Evolutionary conservation across 352 stramenopile genomes (phyloP).

Genomic region (Pythium vanterpoolii): DNA sequence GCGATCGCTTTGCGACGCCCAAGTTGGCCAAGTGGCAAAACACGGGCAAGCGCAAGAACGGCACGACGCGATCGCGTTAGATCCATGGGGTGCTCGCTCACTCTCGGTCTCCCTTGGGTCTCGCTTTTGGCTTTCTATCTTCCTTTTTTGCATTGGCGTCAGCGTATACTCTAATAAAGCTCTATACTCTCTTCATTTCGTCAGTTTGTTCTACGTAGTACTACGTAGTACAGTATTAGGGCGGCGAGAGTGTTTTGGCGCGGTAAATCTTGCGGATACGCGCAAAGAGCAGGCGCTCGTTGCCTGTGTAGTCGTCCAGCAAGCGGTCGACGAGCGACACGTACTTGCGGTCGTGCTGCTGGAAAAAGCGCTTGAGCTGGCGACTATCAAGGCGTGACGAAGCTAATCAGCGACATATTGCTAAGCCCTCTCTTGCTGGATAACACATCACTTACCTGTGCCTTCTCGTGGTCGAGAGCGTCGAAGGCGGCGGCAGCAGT

Average conservation of each 20-base stretch:
- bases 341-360: constrained; percentile 42
- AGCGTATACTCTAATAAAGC: constrained; percentile 31
- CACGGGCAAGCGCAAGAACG: constrained; percentile 83
- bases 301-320: constrained; percentile 48
- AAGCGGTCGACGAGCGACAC: constrained; percentile 34
- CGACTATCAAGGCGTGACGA: too few species aligned
- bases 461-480: constrained; percentile 26
- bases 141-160: constrained; percentile 23
- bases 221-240: neutral
- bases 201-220: neutral
- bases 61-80: constrained; percentile 78
- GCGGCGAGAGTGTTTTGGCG: neutral
- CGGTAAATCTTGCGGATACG: constrained; percentile 44
- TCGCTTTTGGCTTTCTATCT: constrained; percentile 1
- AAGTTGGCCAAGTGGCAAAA: constrained; percentile 90
- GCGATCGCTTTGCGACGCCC: constrained; percentile 70
- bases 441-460: constrained; percentile 28
- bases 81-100: neutral
- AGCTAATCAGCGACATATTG: too few species aligned
- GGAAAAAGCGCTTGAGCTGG: constrained; percentile 44
- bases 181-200: constrained; percentile 17
- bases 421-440: too few species aligned
- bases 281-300: constrained; percentile 52
- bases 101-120: neutral
- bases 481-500: constrained; percentile 36